Evolutionary conservation across 2,329 filamentous ascomycete genomes (phyloP).

Genomic region (Botrytis byssoidea): DNA sequence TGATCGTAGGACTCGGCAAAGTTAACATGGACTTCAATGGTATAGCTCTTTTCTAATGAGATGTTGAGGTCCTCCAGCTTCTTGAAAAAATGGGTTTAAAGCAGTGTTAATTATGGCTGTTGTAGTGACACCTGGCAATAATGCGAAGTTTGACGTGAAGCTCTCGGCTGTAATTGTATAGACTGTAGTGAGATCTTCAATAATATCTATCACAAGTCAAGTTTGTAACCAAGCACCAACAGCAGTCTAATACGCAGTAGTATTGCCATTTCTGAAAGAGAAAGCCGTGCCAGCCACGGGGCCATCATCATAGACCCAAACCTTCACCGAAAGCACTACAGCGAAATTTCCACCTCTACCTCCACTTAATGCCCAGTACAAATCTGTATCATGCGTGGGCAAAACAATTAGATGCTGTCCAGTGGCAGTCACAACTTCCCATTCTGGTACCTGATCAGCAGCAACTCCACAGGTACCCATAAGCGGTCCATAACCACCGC

Average conservation of each 20-base stretch:
- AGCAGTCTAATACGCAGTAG: neutral
- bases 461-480: conserved; percentile 48
- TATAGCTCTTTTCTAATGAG: neutral
- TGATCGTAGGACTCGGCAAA: neutral
- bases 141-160: neutral
- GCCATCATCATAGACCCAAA: conserved; percentile 12
- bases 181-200: neutral
- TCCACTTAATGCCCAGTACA: conserved; percentile 52
- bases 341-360: conserved; percentile 48
- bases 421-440: conserved; percentile 40
- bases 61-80: neutral
- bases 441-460: conserved; percentile 47
- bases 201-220: neutral
- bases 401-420: conserved; percentile 46
- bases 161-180: neutral
- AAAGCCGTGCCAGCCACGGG: neutral
- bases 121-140: neutral
- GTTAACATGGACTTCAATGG: neutral
- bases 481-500: conserved; percentile 51
- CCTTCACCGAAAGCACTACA: conserved; percentile 37
- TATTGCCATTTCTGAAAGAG: neutral
- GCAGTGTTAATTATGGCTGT: neutral
- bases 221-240: neutral
- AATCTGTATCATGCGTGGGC: conserved; percentile 44
- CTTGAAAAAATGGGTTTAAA: neutral